These are phyloP conservation scores for Poteriospumella lacustris DNA, from an alignment of 108 stramenopile genomes.

Conservation along the genomic window DNA sequence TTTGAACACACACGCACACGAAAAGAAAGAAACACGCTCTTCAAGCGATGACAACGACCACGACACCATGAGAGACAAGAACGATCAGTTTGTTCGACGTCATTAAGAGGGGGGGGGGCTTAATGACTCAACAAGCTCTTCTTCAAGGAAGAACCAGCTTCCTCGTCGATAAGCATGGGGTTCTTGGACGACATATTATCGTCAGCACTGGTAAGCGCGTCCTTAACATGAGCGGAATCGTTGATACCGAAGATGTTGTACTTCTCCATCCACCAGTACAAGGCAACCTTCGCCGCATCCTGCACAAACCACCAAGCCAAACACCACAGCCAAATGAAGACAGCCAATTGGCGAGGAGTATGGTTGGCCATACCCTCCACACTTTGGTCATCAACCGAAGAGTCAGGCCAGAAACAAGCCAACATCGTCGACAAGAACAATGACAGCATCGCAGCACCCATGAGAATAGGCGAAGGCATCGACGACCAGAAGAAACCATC, in stretches of 20 bases:
- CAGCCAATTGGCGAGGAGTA: neutral
- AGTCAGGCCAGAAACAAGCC: constrained; percentile 33
- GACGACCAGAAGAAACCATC: constrained; percentile 31
- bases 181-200: too few relatives aligned
- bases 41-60: too few relatives aligned
- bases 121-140: too few relatives aligned
- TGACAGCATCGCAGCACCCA: constrained; percentile 28
- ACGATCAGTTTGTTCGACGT: too few relatives aligned
- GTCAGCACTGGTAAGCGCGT: too few relatives aligned
- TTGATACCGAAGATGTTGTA: constrained; percentile 29
- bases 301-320: constrained; percentile 26
- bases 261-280: constrained; percentile 11
- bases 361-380: constrained; percentile 4
- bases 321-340: constrained; percentile 26
- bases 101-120: too few relatives aligned
- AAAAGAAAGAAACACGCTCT: too few relatives aligned
- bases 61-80: too few relatives aligned
- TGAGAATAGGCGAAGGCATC: constrained; percentile 19
- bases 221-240: too few relatives aligned
- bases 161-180: neutral
- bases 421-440: constrained; percentile 30
- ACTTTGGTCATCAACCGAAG: constrained; percentile 9
- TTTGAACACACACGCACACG: too few relatives aligned
- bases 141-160: too few relatives aligned
- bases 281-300: constrained; percentile 21